These are phyloP conservation scores for Ajuga chamaepitys DNA, from an alignment of 257 asterid genomes.

Conservation along the genomic window DNA sequence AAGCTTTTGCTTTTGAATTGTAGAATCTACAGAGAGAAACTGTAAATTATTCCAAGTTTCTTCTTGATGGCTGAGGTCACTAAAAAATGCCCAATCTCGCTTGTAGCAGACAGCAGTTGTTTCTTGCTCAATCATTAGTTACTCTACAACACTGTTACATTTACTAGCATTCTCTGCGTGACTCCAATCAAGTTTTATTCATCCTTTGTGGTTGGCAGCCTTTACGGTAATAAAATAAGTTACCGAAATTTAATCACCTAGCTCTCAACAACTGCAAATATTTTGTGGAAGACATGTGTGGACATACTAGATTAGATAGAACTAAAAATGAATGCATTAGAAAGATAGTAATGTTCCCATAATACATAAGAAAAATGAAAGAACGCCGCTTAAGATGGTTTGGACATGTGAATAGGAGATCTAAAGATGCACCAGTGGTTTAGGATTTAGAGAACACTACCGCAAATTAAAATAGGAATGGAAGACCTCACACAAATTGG, in stretches of 20 bases:
- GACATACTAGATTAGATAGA: no score
- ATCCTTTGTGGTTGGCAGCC: background rate
- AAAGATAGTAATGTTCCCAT: no score
- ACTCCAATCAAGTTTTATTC: background rate
- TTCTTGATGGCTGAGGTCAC: background rate
- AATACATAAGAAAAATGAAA: no score
- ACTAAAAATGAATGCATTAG: no score
- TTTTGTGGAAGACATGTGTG: background rate
- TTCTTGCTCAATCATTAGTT: background rate
- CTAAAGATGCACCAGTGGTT: no score
- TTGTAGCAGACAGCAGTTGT: background rate
- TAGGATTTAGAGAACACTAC: no score
- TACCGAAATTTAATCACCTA: background rate
- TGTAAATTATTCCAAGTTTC: background rate
- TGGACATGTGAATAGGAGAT: no score
- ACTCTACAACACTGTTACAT: background rate
- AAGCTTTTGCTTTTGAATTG: no score
- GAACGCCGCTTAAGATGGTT: no score
- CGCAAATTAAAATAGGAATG: no score
- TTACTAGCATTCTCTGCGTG: background rate
- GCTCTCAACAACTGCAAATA: background rate
- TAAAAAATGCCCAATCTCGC: background rate
- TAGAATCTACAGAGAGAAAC: background rate
- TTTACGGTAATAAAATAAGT: background rate
- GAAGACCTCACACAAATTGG: no score